Conservation (phyloP, 352 stramenopile genomes). For the Pythium dissotocum region DNA sequence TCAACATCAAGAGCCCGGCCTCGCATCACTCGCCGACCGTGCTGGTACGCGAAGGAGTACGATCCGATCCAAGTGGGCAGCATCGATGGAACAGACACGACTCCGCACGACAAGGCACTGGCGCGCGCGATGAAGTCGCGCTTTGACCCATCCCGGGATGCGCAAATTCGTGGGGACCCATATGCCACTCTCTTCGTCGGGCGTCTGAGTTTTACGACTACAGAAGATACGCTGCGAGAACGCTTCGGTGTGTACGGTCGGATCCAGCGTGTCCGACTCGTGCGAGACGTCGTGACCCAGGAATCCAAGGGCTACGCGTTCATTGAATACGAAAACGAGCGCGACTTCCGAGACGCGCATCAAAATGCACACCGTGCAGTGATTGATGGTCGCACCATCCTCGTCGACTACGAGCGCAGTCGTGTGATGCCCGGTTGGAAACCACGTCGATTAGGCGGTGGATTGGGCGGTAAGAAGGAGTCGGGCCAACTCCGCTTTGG, state of each 20-base stretch:
- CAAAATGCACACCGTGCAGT: constrained; percentile 45
- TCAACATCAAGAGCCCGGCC: not conserved
- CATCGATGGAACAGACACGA: constrained; percentile 68
- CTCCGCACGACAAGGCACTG: constrained; percentile 66
- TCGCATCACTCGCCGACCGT: constrained; percentile 4
- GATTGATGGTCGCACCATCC: constrained; percentile 60
- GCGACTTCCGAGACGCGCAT: constrained; percentile 62
- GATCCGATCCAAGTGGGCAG: constrained; percentile 63
- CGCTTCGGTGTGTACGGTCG: constrained; percentile 55
- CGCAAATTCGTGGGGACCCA: constrained; percentile 63
- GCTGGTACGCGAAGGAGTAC: constrained; percentile 75
- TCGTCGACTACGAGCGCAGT: constrained; percentile 80
- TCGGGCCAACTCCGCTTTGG: constrained; percentile 84
- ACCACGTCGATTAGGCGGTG: constrained; percentile 70
- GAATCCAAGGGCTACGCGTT: constrained; percentile 81
- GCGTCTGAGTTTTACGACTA: constrained; percentile 58
- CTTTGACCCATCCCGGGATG: constrained; percentile 60
- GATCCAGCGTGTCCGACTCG: constrained; percentile 55
- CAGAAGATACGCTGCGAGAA: constrained; percentile 41
- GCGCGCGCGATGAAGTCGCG: constrained; percentile 41
- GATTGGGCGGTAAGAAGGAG: constrained; percentile 76
- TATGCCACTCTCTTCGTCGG: constrained; percentile 74
- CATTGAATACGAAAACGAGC: constrained; percentile 63
- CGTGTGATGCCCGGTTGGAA: constrained; percentile 85
- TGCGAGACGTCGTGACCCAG: constrained; percentile 62